Conservation (phyloP, 164 flowering plant genomes). For the Vitis labrusca region DNA sequence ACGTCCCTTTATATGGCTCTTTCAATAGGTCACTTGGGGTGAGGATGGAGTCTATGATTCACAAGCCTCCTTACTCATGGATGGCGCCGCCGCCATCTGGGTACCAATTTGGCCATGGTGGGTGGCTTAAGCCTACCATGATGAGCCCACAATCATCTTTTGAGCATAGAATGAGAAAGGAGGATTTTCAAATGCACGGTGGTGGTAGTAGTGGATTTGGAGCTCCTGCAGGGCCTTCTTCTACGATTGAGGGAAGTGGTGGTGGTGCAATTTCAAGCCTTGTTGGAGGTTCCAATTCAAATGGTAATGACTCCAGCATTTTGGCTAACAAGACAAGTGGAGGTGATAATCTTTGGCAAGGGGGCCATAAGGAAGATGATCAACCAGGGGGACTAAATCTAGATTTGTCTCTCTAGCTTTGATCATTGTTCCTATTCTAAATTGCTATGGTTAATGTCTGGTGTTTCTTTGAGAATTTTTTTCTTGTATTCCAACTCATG, state of each 20-base stretch:
- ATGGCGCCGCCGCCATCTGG: not conserved
- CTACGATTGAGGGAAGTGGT: not conserved
- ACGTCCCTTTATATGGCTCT: slow-evolving; percentile 4
- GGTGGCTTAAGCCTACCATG: slow-evolving; percentile 5
- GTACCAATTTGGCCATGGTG: slow-evolving; percentile 2
- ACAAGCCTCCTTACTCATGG: slow-evolving; percentile 20
- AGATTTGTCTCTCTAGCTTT: too few species aligned
- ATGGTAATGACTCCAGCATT: not conserved
- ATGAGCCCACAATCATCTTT: not conserved
- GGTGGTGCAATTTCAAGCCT: not conserved
- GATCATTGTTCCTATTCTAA: too few species aligned
- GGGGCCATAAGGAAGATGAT: not conserved
- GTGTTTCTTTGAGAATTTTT: too few species aligned
- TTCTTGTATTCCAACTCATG: too few species aligned
- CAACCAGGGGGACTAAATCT: too few species aligned
- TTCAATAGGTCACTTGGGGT: slow-evolving; percentile 23
- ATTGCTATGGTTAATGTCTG: too few species aligned
- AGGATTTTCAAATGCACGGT: not conserved
- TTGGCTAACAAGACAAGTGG: not conserved
- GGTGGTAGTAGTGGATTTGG: slow-evolving; percentile 1
- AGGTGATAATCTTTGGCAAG: not conserved
- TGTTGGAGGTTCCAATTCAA: not conserved
- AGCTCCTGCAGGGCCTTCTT: not conserved
- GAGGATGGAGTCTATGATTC: slow-evolving; percentile 21
- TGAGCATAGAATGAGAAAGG: slow-evolving; percentile 2